Evolutionary conservation across 2,329 filamentous ascomycete genomes (phyloP), one percentile per base, ranked within the genome.

Genomic region (Emydomyces testavorans): DNA sequence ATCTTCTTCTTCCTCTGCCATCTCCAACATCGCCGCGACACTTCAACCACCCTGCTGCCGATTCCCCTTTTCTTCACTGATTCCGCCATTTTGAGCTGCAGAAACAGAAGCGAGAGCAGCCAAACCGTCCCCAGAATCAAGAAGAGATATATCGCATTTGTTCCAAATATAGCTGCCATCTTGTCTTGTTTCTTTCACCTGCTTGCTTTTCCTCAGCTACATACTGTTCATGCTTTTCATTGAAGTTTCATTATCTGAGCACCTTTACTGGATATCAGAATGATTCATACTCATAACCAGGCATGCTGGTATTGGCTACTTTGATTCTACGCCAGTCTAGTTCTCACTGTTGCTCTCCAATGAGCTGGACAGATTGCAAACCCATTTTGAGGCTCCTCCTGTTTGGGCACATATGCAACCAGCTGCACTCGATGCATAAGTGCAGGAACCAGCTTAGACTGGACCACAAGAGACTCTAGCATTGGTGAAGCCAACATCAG

Each of bases 271-370:
- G 40, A 46, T 40, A 20, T 18, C 18, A 32, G 18, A 13, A 26
- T 47, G 35, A 47, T 47, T 40, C 45, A 47, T 35, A 40, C 32
- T n/a, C 5, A 7, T 2, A 11, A 47, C 18, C 8, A 28, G 28
- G 41, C 43, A 34, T 24, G 28, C 8, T 34, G 35, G 20, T 29
- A 47, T 47, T 47, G 45, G 45, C 36, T 34, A 15, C 45, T 39
- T 3, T 26, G 18, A 40, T 40, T 47, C 36, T 35, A 32, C 26
- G 26, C 28, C 35, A 10, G 45, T 3, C 45, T 18, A 26, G 15
- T 11, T 28, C 13, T 24, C 18, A 16, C 11, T 41, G 23, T 15
- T n/a, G 4, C 34, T 26, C 28, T 44, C 42, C 42, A 45, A 45
- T 37, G 42, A 37, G 1, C 29, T 23, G n/a, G 8, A 13, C 23